Percentiles rank a stretch among this genome's conserved stretches.
phyloP scores from a whole-genome alignment of 345 rosid genomes.

The Acer campestre region DNA sequence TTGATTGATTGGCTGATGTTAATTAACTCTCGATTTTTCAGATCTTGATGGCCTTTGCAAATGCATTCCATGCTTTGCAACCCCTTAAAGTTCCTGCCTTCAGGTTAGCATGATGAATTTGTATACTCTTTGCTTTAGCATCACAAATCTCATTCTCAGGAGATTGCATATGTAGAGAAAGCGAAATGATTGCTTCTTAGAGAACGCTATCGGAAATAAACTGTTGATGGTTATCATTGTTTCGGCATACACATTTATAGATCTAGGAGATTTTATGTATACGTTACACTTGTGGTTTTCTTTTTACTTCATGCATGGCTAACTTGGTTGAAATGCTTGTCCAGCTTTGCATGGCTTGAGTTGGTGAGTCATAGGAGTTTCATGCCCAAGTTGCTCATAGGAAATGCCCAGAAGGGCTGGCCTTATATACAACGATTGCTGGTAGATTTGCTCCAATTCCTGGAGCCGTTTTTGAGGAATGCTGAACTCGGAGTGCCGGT shows the following conservation, averaged over 20 bases:
- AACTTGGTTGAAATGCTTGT: constrained; percentile 23
- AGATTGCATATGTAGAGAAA: not conserved
- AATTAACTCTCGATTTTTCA: constrained; percentile 32
- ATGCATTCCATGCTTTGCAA: constrained; percentile 84
- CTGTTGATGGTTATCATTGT: constrained; percentile 1
- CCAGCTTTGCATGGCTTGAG: constrained; percentile 98
- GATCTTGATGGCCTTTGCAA: constrained; percentile 86
- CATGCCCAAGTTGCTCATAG: constrained; percentile 91
- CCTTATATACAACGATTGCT: constrained; percentile 84
- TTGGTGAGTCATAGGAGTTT: constrained; percentile 95
- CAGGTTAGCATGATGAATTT: constrained; percentile 56
- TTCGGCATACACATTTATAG: constrained; percentile 3
- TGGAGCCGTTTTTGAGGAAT: constrained; percentile 95
- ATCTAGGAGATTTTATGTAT: not conserved
- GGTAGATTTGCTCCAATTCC: constrained; percentile 89
- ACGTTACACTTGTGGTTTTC: not conserved
- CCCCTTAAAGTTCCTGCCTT: constrained; percentile 92
- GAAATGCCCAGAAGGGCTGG: constrained; percentile 94
- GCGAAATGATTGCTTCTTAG: not conserved
- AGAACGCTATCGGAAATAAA: not conserved
- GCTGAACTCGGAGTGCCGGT: constrained; percentile 86
- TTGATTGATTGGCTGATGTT: constrained; percentile 21
- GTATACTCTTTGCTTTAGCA: not conserved
- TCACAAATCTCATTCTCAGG: not conserved
- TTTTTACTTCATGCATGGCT: not conserved